A percentile compares a stretch with the other conserved stretches of the same genome.
These are phyloP conservation scores for Zymoseptoria pseudotritici DNA, from an alignment of 2,329 filamentous ascomycete species.

Conservation along the genomic window DNA sequence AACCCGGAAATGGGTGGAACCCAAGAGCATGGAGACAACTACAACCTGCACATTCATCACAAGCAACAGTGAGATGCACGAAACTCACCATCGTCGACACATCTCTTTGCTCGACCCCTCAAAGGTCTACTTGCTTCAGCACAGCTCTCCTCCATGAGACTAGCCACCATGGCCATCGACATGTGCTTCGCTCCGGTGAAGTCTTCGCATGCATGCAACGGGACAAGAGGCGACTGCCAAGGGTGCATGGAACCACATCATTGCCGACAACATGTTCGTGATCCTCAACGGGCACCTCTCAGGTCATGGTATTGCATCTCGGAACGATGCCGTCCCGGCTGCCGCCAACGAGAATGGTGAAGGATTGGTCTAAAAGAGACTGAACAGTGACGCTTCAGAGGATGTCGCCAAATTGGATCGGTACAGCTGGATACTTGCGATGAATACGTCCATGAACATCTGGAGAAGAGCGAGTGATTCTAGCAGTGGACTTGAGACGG, in stretches of 20 bases:
- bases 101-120: slow-evolving; percentile 8
- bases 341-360: slow-evolving; percentile 5
- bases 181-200: slow-evolving; percentile 24
- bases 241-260: slow-evolving; percentile 1
- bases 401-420: too few species aligned
- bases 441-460: too few species aligned
- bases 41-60: neutral
- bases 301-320: slow-evolving; percentile 16
- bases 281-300: slow-evolving; percentile 4
- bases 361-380: slow-evolving; percentile 13
- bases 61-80: neutral
- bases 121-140: slow-evolving; percentile 3
- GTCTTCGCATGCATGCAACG: slow-evolving; percentile 25
- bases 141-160: neutral
- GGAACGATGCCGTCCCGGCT: slow-evolving; percentile 31
- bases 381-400: too few species aligned
- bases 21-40: too few species aligned
- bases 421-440: too few species aligned
- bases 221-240: slow-evolving; percentile 11
- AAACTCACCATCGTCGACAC: neutral
- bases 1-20: too few species aligned
- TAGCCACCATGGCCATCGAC: slow-evolving; percentile 19
- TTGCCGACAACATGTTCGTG: slow-evolving; percentile 1
- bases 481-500: too few species aligned
- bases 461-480: too few species aligned